Base-by-base conservation (phyloP, 2,329 filamentous ascomycete genomes). In the Phyllosticta citribraziliensis region DNA sequence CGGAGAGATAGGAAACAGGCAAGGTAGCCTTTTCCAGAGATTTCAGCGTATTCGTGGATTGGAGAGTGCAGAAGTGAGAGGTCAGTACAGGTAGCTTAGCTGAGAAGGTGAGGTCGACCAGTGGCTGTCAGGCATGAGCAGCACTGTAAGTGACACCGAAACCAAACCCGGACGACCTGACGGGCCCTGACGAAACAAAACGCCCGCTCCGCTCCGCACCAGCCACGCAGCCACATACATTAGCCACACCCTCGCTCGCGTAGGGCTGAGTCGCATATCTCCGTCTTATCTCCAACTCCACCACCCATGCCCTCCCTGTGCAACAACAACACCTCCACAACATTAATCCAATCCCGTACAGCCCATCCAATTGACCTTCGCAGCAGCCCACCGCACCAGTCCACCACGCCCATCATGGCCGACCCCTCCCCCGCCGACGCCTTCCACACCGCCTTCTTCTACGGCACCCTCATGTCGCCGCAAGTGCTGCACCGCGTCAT, bases 401-500 rank as follows among this genome's bases (percentile, higher is more conserved):
- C 22, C 4, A 50, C 17, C 25, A 12, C 53, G 35, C 14, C 25
- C 58, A 27, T 8, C 35, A 60, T 60, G 58, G 10, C 35, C 14
- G 20, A 8, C 10, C 35, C n/a, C 20, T 10, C 35, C 17, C 25
- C 54, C 58, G 19, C 10, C 35, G 56, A 56, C 35, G 53, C 35
- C 20, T 35, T 50, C 20, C 78, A 80, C 67, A 78, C 78, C 19
- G 81, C 83, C 66, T 87, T 87, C 76, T 86, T 87, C 79, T 87
- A 87, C 70, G 84, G 80, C 65, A 86, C 83, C 25, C 74, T 87
- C 70, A 97, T 97, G 91, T 88, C 87, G n/a, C 85, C 88, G 0
- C 84, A 88, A 69, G 86, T 97, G 68, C 90, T 97, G 67, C 88
- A 88, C 76, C 88, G 88, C 35, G 91, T 96, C 52, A 89, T 89